Evolutionary conservation across 2,329 filamentous ascomycete genomes (phyloP).

Genomic region (Bipolaris oryzae): DNA sequence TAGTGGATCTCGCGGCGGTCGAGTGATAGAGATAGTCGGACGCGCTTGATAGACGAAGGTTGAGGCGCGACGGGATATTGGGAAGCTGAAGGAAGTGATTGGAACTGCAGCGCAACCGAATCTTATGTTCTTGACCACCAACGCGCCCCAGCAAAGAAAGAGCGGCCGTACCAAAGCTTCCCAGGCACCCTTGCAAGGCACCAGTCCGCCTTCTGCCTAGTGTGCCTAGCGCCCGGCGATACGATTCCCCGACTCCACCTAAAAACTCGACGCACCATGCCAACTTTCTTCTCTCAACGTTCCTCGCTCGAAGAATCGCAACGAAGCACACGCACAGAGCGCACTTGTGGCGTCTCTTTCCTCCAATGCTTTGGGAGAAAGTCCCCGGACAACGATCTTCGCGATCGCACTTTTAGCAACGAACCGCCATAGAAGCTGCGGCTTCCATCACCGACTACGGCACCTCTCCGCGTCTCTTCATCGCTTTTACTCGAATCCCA

Average conservation of each 20-base stretch:
- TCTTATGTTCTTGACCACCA: conserved; percentile 18
- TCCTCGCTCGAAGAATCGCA: conserved; percentile 99
- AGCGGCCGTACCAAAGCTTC: conserved; percentile 29
- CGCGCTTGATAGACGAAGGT: conserved; percentile 7
- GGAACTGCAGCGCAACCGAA: conserved; percentile 9
- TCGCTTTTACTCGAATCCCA: conserved; percentile 58
- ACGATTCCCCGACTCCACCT: conserved; percentile 24
- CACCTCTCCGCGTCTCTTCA: conserved; percentile 55
- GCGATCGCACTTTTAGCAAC: conserved; percentile 78
- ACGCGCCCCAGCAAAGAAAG: conserved; percentile 29
- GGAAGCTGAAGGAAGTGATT: not conserved
- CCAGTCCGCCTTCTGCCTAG: conserved; percentile 36
- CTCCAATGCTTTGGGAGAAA: conserved; percentile 94
- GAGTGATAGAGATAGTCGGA: conserved; percentile 6
- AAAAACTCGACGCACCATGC: conserved; percentile 27
- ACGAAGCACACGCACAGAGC: conserved; percentile 93
- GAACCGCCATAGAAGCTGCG: conserved; percentile 99
- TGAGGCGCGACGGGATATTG: not conserved
- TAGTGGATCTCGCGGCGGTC: conserved; percentile 1
- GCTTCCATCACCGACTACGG: conserved; percentile 61
- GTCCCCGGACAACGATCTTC: conserved; percentile 89
- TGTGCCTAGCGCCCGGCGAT: conserved; percentile 26
- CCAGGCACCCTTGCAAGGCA: conserved; percentile 39
- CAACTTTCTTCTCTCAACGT: conserved; percentile 59
- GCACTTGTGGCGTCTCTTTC: conserved; percentile 44